Conservation (phyloP, 2,329 filamentous ascomycete species). For the Penicillium sp. region DNA sequence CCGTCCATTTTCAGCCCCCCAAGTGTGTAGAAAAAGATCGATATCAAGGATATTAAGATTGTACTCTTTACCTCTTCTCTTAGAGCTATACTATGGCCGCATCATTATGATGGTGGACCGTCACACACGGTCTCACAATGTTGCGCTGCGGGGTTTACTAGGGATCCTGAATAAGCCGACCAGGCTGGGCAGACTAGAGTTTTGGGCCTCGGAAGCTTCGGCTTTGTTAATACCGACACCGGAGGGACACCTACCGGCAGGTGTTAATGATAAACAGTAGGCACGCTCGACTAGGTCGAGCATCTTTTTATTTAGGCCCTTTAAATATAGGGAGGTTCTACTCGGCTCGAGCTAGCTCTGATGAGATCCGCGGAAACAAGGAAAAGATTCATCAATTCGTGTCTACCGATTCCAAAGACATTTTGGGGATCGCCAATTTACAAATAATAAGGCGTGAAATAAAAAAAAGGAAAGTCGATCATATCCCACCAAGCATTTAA, state of each 20-base stretch:
- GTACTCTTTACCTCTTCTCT: no score
- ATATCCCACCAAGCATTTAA: no score
- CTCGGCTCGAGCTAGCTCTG: no score
- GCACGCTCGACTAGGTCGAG: no score
- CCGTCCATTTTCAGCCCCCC: no score
- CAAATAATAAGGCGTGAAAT: constrained; percentile 16
- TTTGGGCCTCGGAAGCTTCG: constrained; percentile 10
- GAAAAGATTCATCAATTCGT: constrained; percentile 28
- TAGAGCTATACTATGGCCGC: no score
- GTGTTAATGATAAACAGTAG: not conserved
- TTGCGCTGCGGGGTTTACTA: constrained; percentile 17
- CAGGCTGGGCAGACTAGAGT: constrained; percentile 15
- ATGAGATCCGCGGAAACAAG: constrained; percentile 2
- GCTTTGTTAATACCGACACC: constrained; percentile 2
- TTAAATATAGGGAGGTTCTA: no score
- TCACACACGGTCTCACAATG: not conserved
- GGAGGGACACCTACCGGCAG: not conserved
- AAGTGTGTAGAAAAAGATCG: no score
- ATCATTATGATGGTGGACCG: no score
- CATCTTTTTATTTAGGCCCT: no score
- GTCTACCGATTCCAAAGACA: constrained; percentile 26
- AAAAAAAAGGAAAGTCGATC: constrained; percentile 11
- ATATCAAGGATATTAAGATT: no score
- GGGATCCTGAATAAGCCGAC: constrained; percentile 22
- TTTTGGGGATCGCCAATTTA: constrained; percentile 29